Conservation (phyloP, 768 basidiomycete species). For the Lentinula sp. region DNA sequence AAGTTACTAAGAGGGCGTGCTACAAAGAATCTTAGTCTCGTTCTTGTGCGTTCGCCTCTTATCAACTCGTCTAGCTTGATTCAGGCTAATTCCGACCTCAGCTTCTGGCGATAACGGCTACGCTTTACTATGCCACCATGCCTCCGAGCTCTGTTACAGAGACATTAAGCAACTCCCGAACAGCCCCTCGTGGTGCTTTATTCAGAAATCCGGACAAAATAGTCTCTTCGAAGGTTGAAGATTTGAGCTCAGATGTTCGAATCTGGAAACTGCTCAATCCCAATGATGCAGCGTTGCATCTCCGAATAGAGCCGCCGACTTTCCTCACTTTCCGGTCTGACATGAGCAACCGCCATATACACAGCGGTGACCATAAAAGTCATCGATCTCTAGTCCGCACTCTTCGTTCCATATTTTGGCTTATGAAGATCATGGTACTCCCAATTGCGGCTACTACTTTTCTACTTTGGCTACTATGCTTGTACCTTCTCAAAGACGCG, state of each 20-base stretch:
- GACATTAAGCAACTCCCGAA: slow-evolving; percentile 13
- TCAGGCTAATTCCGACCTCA: slow-evolving; percentile 19
- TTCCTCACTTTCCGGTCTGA: slow-evolving; percentile 61
- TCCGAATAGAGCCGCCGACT: slow-evolving; percentile 76
- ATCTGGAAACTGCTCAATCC: slow-evolving; percentile 82
- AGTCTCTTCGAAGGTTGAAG: slow-evolving; percentile 5
- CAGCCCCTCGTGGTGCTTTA: slow-evolving; percentile 18
- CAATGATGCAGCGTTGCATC: slow-evolving; percentile 52
- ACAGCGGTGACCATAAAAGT: slow-evolving; percentile 14
- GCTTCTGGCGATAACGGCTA: slow-evolving; percentile 73
- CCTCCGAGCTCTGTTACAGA: slow-evolving; percentile 24
- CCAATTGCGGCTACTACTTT: slow-evolving; percentile 79
- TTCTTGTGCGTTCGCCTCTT: slow-evolving; percentile 47
- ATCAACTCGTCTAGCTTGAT: slow-evolving; percentile 6
- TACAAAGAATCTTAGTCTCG: slow-evolving; percentile 71
- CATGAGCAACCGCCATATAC: slow-evolving; percentile 14
- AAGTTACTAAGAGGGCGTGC: slow-evolving; percentile 59
- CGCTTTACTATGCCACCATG: slow-evolving; percentile 69
- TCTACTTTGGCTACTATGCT: slow-evolving; percentile 66
- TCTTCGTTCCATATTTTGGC: slow-evolving; percentile 59
- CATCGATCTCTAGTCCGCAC: slow-evolving; percentile 26
- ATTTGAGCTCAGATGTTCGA: slow-evolving; percentile 42
- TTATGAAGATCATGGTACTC: slow-evolving; percentile 75
- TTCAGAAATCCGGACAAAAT: slow-evolving; percentile 12
- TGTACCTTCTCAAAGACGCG: slow-evolving; percentile 86